Evolutionary conservation across 2,329 filamentous ascomycete genomes (phyloP), one percentile per base, ranked within the genome.

Genomic region (Phoma sp.): DNA sequence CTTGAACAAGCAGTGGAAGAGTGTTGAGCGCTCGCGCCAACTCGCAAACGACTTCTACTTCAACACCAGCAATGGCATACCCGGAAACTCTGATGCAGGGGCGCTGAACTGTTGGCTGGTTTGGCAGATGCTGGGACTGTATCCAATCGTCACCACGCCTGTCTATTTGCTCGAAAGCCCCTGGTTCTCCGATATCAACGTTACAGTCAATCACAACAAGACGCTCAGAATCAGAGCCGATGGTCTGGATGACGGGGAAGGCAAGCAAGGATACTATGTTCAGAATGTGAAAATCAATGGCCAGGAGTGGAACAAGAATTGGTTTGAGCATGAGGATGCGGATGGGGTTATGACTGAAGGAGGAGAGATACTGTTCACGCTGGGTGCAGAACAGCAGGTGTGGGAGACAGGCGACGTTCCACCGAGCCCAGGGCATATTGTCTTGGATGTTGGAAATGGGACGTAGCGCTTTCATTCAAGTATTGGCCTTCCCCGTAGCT

Each of bases 211-310:
- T 29, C 56, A 73, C 27, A 55, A 76, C 52, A 52, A 67, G 3
- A 76, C 73, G 1, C 60, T 85, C 32, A 73, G 77, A 1, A 83
- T 86, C 32, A 77, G 68, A 0, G 79, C 82, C 0, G 61, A 70
- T 11, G 66, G 69, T 0, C 47, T 73, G 5, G 66, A 72, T 38
- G 71, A 74, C 5, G 78, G 79, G 0, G 61, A 83, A 10, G 75
- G 73, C 1, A 68, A 73, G 3, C 66, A 78, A 2, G 78, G 78
- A 2, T 80, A 77, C 37, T 86, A 80, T 55, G 79, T 86, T 4
- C 81, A 85, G 61, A 76, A 75, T 2, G 71, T 86, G 1, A 80
- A 71, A 49, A 78, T 85, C 33, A 85, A 86, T 53, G 82, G 81
- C 0, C 52, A 80, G 47, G 2, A 51, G 0, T 85, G 82, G 83